phyloP scores from a whole-genome alignment of 2,329 filamentous ascomycete species.

The Chaetomiaceae sp. region DNA sequence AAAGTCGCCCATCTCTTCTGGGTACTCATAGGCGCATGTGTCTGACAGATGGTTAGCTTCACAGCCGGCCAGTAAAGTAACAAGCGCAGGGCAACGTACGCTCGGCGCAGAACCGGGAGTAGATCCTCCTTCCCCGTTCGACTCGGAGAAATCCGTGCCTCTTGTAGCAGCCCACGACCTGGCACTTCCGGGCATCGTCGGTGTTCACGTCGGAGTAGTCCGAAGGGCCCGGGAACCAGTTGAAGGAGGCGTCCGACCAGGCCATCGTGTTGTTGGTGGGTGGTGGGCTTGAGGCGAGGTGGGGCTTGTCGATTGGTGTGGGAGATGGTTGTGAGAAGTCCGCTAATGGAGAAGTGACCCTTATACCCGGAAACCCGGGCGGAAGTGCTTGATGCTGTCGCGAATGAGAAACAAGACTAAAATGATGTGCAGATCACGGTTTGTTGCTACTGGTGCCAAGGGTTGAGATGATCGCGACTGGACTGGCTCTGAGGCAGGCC shows the following conservation, averaged over 20 bases:
- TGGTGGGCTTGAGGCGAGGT: neutral
- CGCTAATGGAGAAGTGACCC: too few relatives aligned
- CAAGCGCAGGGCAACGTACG: conserved; percentile 9
- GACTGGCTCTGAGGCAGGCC: too few relatives aligned
- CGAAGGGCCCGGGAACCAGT: neutral
- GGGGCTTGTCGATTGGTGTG: too few relatives aligned
- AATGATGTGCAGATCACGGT: too few relatives aligned
- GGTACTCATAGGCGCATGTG: conserved; percentile 14
- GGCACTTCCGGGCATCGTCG: conserved; percentile 17
- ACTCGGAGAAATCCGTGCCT: conserved; percentile 10
- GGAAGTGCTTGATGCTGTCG: too few relatives aligned
- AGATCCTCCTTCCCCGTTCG: conserved; percentile 14
- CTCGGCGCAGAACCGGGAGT: conserved; percentile 20
- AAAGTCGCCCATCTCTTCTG: conserved; percentile 15
- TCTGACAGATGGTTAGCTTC: conserved; percentile 1
- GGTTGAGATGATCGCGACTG: too few relatives aligned
- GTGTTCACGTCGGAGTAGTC: conserved; percentile 13
- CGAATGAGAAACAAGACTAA: too few relatives aligned
- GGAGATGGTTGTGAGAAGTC: too few relatives aligned
- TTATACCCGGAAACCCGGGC: too few relatives aligned
- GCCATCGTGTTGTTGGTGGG: neutral
- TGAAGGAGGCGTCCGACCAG: conserved; percentile 5
- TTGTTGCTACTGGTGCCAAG: too few relatives aligned
- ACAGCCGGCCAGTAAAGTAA: too few relatives aligned
- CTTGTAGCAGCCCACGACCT: conserved; percentile 16